Evolutionary conservation across 2,329 filamentous ascomycete genomes (phyloP).

Genomic region (Diplodia mutila): DNA sequence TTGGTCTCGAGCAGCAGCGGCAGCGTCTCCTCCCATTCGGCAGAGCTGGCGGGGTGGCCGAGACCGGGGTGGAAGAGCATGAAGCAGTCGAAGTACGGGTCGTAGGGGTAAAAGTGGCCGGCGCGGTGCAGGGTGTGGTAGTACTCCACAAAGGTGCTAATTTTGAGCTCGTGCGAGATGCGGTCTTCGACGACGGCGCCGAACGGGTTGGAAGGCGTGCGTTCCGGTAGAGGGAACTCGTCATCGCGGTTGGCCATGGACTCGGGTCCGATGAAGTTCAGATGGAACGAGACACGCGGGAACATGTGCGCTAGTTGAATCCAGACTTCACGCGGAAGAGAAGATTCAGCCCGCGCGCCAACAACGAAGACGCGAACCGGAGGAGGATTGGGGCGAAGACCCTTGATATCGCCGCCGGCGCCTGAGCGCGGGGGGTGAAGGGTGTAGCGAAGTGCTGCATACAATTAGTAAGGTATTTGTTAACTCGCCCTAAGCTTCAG

Average conservation of each 20-base stretch:
- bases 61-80: constrained; percentile 96
- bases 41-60: constrained; percentile 87
- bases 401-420: constrained; percentile 72
- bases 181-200: constrained; percentile 93
- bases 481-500: constrained; percentile 29
- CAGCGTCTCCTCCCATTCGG: constrained; percentile 92
- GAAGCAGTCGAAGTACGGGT: constrained; percentile 98
- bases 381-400: constrained; percentile 80
- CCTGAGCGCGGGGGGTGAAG: constrained; percentile 85
- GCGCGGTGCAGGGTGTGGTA: constrained; percentile 95
- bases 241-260: constrained; percentile 92
- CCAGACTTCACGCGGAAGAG: constrained; percentile 91
- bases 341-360: constrained; percentile 95
- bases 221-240: constrained; percentile 87
- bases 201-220: constrained; percentile 85
- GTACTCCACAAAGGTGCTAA: constrained; percentile 96
- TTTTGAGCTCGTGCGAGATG: constrained; percentile 87
- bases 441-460: constrained; percentile 84
- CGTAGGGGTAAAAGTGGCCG: constrained; percentile 88
- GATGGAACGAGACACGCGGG: constrained; percentile 84
- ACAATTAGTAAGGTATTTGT: neutral
- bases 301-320: constrained; percentile 93
- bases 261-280: constrained; percentile 95
- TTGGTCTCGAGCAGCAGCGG: constrained; percentile 93
- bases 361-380: constrained; percentile 91